phyloP scores from a whole-genome alignment of 75 land plant genomes.

The Sequoiadendron giganteum region DNA sequence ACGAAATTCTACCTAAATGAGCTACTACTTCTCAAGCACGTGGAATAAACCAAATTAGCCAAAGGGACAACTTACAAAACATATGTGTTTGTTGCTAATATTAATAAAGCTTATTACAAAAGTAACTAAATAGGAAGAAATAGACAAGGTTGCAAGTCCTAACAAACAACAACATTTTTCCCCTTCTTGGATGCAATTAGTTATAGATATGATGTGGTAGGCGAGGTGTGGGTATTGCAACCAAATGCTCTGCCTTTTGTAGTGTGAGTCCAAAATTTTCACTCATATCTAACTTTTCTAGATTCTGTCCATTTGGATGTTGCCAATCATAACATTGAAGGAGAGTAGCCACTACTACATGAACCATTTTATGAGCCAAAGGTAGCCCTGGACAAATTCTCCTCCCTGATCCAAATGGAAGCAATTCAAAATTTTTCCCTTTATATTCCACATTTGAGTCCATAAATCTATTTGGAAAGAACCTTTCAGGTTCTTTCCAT shows the following conservation, averaged over 20 bases:
- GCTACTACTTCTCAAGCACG: too few species aligned
- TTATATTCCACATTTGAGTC: slow-evolving; percentile 31
- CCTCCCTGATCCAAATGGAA: slow-evolving; percentile 72
- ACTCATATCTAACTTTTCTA: slow-evolving; percentile 62
- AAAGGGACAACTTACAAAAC: too few species aligned
- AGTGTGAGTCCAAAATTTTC: slow-evolving; percentile 62
- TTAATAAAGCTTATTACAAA: too few species aligned
- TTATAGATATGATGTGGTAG: not conserved
- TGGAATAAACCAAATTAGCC: too few species aligned
- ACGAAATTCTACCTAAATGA: too few species aligned
- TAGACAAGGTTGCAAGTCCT: too few species aligned
- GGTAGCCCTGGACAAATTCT: slow-evolving; percentile 64
- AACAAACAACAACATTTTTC: too few species aligned
- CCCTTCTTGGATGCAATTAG: not conserved
- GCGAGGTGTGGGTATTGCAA: not conserved
- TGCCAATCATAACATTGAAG: slow-evolving; percentile 58
- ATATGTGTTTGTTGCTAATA: too few species aligned
- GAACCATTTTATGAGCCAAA: slow-evolving; percentile 48
- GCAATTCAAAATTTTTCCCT: slow-evolving; percentile 53
- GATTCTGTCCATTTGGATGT: slow-evolving; percentile 27
- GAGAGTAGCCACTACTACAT: slow-evolving; percentile 44
- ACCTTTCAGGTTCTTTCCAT: slow-evolving; percentile 59
- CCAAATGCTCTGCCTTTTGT: slow-evolving; percentile 37
- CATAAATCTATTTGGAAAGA: slow-evolving; percentile 55
- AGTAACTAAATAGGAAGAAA: too few species aligned